These are phyloP conservation scores for Hypoxylon subgilvum DNA, from an alignment of 495 filamentous ascomycete genomes.

Conservation along the genomic window DNA sequence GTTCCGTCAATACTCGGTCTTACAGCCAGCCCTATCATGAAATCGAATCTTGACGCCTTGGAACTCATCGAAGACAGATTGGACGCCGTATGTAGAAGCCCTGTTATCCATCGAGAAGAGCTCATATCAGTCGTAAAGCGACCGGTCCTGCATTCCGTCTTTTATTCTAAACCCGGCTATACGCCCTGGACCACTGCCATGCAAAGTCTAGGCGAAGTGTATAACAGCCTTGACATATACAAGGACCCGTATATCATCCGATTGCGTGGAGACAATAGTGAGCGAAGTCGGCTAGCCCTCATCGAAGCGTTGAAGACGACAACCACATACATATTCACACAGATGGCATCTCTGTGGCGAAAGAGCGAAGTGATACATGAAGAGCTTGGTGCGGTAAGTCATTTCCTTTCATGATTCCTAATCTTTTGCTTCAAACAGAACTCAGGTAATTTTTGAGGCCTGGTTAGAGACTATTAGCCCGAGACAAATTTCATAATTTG, in stretches of 20 bases:
- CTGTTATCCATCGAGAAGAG: constrained; percentile 73
- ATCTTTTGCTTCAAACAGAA: not conserved
- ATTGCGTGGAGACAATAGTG: constrained; percentile 48
- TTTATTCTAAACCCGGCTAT: constrained; percentile 45
- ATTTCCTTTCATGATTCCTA: not conserved
- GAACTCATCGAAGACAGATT: constrained; percentile 74
- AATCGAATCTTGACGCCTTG: constrained; percentile 57
- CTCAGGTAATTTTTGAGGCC: not conserved
- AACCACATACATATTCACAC: constrained; percentile 68
- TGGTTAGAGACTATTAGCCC: not conserved
- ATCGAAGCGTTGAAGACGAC: constrained; percentile 53
- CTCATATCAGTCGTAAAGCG: constrained; percentile 70
- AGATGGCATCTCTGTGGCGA: constrained; percentile 64
- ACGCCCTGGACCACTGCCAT: constrained; percentile 38
- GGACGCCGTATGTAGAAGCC: constrained; percentile 73
- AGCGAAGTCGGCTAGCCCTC: constrained; percentile 48
- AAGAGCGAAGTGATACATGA: constrained; percentile 58
- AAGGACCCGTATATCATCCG: constrained; percentile 74
- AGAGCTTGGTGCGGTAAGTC: constrained; percentile 64
- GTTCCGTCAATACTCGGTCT: constrained; percentile 82
- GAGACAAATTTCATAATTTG: not conserved
- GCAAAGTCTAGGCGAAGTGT: constrained; percentile 46
- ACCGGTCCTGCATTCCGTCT: constrained; percentile 63
- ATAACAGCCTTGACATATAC: constrained; percentile 60
- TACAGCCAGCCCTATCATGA: constrained; percentile 81